Base-by-base conservation (phyloP, 345 rosid species). In the Citrus glauca region DNA sequence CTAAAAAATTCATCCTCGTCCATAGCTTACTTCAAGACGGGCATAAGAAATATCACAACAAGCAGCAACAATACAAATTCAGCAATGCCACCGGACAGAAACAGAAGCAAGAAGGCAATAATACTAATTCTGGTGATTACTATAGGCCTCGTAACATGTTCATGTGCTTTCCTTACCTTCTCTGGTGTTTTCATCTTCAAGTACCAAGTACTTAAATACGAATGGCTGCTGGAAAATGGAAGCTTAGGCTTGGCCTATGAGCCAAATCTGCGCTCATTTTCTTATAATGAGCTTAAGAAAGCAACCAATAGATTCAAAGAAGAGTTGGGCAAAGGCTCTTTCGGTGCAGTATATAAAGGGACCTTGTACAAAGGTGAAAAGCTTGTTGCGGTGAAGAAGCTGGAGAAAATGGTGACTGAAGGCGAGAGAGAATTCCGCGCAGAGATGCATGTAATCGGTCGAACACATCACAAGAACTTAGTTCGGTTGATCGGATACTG, bases 391-490 rank as follows among this genome's bases (percentile, higher is more conserved):
- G 77, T 74, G 56, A 74, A 74, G 22, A 42, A n/a, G 33, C 27
- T 74, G 59, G 77, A 74, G 77, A 74, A 74, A 55, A 20, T 74
- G 68, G 67, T 63, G 28, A 62, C 1, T 1, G 77, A 74, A 6
- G 28, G 77, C 0, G 77, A 74, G 6, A 74, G 19, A 11, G 59
- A 74, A 63, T 74, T 74, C 77, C 28, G 3, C 1, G 59, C 77
- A 5, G 77, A 74, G 77, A 74, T 63, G 77, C 77, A 32, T 24
- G 77, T 60, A 11, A 73, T 73, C 1, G 77, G 69, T 20, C 30
- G 60, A 63, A 74, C 77, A 62, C 76, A 74, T 45, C 77, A 74
- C 60, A 74, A 74, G 60, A 62, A 74, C 60, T 42, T 74, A 45
- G 77, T 74, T 37, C 69, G 77, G 28, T 45, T 74, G 68, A 20